Evolutionary conservation across 768 basidiomycete genomes (phyloP).

Genomic region (Leccinum sublutescens): DNA sequence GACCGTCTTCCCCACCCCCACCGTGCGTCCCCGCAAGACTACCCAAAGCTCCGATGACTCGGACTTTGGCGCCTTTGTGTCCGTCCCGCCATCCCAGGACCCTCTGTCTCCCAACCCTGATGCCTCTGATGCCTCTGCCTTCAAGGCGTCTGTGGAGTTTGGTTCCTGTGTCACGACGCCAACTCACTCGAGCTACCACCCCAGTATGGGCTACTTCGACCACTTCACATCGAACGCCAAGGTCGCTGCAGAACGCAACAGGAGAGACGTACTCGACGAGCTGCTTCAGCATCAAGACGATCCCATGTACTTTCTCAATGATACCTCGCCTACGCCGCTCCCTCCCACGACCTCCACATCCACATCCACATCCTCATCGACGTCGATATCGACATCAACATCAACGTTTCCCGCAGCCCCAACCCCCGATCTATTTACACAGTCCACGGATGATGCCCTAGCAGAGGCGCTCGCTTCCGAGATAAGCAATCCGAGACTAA

Average conservation of each 20-base stretch:
- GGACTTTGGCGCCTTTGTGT: conserved; percentile 64
- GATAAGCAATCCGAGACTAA: conserved; percentile 11
- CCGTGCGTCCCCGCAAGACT: conserved; percentile 10
- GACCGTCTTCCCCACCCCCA: not conserved
- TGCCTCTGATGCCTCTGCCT: not conserved
- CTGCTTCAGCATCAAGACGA: conserved; percentile 66
- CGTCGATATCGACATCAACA: not conserved
- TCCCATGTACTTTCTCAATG: conserved; percentile 58
- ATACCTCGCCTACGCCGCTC: conserved; percentile 13
- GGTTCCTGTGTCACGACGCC: not conserved
- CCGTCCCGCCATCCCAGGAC: conserved; percentile 52
- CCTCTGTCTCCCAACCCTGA: conserved; percentile 28
- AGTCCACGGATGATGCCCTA: conserved; percentile 34
- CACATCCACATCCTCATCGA: not conserved
- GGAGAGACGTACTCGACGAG: conserved; percentile 59
- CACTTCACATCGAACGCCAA: conserved; percentile 58
- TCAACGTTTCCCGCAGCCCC: conserved; percentile 16
- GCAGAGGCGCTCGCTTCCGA: conserved; percentile 40
- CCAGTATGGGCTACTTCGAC: conserved; percentile 57
- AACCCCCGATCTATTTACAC: conserved; percentile 34
- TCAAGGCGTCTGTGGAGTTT: not conserved
- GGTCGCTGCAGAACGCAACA: conserved; percentile 49
- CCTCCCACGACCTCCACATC: conserved; percentile 2
- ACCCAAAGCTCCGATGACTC: conserved; percentile 37
- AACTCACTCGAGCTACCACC: conserved; percentile 7